Conservation (phyloP, 352 stramenopile species). For the Halophytophthora polymorphica region DNA sequence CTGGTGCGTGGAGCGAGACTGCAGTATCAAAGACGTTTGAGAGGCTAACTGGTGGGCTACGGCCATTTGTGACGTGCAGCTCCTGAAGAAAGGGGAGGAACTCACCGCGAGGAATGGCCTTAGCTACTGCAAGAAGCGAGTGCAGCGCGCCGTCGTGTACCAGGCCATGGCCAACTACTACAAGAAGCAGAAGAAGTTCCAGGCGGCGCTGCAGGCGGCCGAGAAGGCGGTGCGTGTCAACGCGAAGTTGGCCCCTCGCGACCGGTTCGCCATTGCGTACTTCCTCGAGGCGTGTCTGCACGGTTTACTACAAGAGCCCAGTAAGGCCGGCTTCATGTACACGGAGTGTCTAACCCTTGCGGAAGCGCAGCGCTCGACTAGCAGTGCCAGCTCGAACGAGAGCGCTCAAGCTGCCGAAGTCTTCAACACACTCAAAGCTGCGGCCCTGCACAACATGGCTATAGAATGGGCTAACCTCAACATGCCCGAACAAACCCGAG, state of each 20-base stretch:
- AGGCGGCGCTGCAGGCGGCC: conserved; percentile 53
- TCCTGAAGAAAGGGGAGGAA: conserved; percentile 67
- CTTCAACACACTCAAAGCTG: conserved; percentile 46
- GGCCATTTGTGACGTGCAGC: conserved; percentile 17
- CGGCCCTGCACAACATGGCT: conserved; percentile 67
- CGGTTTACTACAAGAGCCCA: conserved; percentile 48
- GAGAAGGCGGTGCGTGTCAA: conserved; percentile 64
- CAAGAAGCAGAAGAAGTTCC: conserved; percentile 76
- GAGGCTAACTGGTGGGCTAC: background rate
- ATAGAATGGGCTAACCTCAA: conserved; percentile 70
- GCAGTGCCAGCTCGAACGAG: conserved; percentile 5
- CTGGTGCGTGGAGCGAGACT: conserved; percentile 28
- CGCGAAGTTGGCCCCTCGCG: conserved; percentile 42
- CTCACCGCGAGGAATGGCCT: conserved; percentile 53
- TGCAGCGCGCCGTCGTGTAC: conserved; percentile 59
- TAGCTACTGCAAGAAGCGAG: conserved; percentile 60
- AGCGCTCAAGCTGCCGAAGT: conserved; percentile 31
- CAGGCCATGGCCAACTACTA: conserved; percentile 68
- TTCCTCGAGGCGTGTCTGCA: conserved; percentile 62
- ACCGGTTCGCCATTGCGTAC: conserved; percentile 60
- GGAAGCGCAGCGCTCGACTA: conserved; percentile 27
- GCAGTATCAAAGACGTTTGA: background rate
- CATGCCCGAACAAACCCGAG: conserved; percentile 56
- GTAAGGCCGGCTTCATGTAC: conserved; percentile 66
- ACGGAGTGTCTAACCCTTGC: conserved; percentile 45